Evolutionary conservation across 2,329 filamentous ascomycete species (phyloP).

Genomic region (Neurospora sp.): DNA sequence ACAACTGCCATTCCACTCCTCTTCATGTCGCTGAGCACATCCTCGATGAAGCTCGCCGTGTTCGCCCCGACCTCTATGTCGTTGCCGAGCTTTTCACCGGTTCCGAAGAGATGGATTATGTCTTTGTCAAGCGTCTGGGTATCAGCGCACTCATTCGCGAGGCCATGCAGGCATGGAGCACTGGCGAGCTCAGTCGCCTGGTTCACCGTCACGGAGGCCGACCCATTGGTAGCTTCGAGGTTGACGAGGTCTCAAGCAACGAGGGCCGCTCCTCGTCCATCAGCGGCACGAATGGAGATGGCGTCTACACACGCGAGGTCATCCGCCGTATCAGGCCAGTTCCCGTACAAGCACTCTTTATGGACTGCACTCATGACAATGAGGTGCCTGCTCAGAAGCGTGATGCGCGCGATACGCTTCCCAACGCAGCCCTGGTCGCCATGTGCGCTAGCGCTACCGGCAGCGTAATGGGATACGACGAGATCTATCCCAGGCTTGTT

Average conservation of each 20-base stretch:
- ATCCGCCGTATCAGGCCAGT: slow-evolving; percentile 77
- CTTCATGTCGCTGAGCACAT: slow-evolving; percentile 91
- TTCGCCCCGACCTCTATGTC: slow-evolving; percentile 81
- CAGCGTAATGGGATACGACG: slow-evolving; percentile 96
- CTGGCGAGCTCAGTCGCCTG: slow-evolving; percentile 80
- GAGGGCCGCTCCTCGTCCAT: slow-evolving; percentile 28
- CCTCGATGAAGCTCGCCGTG: slow-evolving; percentile 80
- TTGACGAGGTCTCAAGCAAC: slow-evolving; percentile 70
- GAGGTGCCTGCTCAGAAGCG: slow-evolving; percentile 92
- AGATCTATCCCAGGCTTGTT: slow-evolving; percentile 88
- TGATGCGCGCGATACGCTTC: slow-evolving; percentile 85
- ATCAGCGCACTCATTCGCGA: slow-evolving; percentile 88
- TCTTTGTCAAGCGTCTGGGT: slow-evolving; percentile 88
- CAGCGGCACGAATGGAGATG: slow-evolving; percentile 22
- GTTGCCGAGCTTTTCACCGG: slow-evolving; percentile 94
- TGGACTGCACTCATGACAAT: slow-evolving; percentile 99
- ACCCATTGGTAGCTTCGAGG: slow-evolving; percentile 93
- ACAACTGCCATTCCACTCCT: slow-evolving; percentile 96
- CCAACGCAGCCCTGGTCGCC: slow-evolving; percentile 85
- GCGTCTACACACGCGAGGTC: slow-evolving; percentile 45
- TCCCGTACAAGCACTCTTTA: slow-evolving; percentile 88
- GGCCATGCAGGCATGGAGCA: slow-evolving; percentile 98
- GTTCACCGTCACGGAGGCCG: slow-evolving; percentile 90
- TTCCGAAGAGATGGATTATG: slow-evolving; percentile 89
- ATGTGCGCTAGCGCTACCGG: slow-evolving; percentile 95